Conservation (phyloP, 2,329 filamentous ascomycete genomes). For the Ophiostoma pallidulum region DNA sequence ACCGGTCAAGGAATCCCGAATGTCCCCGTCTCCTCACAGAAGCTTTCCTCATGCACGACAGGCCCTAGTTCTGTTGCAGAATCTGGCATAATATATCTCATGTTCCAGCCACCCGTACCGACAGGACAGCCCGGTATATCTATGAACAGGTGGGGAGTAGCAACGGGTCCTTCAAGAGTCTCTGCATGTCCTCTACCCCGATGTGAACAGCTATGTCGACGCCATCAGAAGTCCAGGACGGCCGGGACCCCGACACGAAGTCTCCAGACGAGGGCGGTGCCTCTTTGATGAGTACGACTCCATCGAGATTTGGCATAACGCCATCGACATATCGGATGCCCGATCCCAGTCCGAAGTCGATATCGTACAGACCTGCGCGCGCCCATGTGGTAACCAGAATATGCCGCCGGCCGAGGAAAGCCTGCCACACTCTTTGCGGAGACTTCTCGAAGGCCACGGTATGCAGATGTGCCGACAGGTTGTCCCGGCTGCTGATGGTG, state of each 20-base stretch:
- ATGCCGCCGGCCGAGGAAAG: constrained; percentile 6
- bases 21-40: too few relatives aligned
- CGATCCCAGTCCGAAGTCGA: constrained; percentile 8
- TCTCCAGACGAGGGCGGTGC: constrained; percentile 5
- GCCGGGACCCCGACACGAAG: constrained; percentile 1
- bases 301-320: constrained; percentile 4
- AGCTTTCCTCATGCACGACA: too few relatives aligned
- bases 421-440: constrained; percentile 8
- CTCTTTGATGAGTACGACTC: constrained; percentile 8
- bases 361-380: constrained; percentile 5
- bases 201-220: constrained; percentile 2
- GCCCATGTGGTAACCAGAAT: constrained; percentile 10
- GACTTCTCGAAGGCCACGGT: constrained; percentile 7
- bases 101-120: too few relatives aligned
- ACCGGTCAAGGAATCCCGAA: too few relatives aligned
- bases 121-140: too few relatives aligned
- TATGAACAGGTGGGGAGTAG: constrained; percentile 8
- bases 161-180: constrained; percentile 6
- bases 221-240: constrained; percentile 5
- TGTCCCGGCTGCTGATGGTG: not conserved
- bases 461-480: constrained; percentile 6
- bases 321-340: constrained; percentile 1
- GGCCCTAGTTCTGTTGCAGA: too few relatives aligned
- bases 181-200: constrained; percentile 5
- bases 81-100: too few relatives aligned